Conservation (phyloP, 441 rosid genomes). For the Syzygium malaccense region DNA sequence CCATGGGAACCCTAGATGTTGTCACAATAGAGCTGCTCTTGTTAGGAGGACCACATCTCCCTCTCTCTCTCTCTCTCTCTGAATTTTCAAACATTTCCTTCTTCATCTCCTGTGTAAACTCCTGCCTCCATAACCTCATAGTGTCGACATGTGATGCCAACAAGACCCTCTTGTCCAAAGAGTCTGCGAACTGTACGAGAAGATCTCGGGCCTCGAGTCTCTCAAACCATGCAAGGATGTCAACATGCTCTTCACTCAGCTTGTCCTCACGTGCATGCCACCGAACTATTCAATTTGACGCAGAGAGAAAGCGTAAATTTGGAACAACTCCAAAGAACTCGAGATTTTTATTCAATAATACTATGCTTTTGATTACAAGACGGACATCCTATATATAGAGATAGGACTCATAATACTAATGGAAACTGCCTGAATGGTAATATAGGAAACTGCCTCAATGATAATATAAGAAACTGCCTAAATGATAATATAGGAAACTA, state of each 20-base stretch:
- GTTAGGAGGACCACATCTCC: neutral
- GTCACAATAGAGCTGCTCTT: neutral
- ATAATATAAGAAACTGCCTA: too few relatives aligned
- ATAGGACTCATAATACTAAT: too few relatives aligned
- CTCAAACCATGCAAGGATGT: constrained; percentile 31
- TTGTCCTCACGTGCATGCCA: constrained; percentile 24
- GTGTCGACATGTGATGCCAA: neutral
- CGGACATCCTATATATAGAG: too few relatives aligned
- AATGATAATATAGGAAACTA: too few relatives aligned
- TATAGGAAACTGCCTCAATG: too few relatives aligned
- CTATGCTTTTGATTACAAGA: too few relatives aligned
- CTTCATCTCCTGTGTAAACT: neutral
- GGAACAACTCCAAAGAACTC: too few relatives aligned
- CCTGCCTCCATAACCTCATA: neutral
- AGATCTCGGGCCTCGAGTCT: constrained; percentile 27
- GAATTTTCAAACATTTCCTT: neutral
- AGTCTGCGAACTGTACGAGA: neutral
- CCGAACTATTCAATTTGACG: constrained; percentile 19
- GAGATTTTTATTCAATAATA: too few relatives aligned
- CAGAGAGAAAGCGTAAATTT: too few relatives aligned
- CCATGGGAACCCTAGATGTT: neutral
- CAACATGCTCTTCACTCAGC: constrained; percentile 25
- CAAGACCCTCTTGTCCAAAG: neutral
- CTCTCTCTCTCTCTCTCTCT: neutral
- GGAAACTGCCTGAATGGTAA: too few relatives aligned